Conservation (phyloP, 2,329 filamentous ascomycete genomes). For the Cryphonectria carpinicola region DNA sequence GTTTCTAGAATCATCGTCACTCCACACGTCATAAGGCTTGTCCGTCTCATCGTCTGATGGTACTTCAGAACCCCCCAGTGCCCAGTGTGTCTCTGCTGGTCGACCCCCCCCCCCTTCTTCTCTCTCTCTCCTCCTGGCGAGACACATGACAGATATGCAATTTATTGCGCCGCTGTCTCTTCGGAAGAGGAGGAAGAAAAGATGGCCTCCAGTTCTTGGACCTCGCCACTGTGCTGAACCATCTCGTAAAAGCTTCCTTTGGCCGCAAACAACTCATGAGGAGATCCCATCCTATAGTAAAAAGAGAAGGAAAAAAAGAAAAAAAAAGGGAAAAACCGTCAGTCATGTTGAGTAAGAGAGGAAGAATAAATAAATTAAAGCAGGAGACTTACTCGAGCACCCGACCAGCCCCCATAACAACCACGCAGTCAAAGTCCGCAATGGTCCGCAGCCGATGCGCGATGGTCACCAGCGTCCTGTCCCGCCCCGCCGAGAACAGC, state of each 20-base stretch:
- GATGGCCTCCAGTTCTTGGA: constrained; percentile 46
- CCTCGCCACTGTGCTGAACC: constrained; percentile 59
- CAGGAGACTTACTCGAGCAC: constrained; percentile 49
- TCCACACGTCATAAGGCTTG: background rate
- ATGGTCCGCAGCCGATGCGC: constrained; percentile 62
- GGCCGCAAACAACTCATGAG: constrained; percentile 49
- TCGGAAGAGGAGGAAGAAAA: constrained; percentile 5
- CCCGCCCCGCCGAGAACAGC: constrained; percentile 47
- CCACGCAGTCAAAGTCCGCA: constrained; percentile 61
- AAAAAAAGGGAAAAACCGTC: background rate
- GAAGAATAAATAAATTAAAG: too few species aligned
- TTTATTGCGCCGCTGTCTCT: background rate
- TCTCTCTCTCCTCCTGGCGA: background rate
- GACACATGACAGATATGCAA: background rate
- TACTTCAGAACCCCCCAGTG: background rate
- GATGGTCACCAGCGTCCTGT: constrained; percentile 60
- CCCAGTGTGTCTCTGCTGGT: background rate
- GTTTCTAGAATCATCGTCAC: background rate
- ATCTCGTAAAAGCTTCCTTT: constrained; percentile 57
- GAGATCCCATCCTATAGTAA: constrained; percentile 47
- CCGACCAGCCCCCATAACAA: constrained; percentile 59
- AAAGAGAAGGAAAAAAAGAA: background rate
- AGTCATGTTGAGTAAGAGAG: background rate
- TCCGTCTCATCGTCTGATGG: background rate
- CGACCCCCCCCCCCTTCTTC: background rate